These are phyloP conservation scores for Selaginella moellendorffii DNA, from an alignment of 75 land plant species.

Conservation along the genomic window DNA sequence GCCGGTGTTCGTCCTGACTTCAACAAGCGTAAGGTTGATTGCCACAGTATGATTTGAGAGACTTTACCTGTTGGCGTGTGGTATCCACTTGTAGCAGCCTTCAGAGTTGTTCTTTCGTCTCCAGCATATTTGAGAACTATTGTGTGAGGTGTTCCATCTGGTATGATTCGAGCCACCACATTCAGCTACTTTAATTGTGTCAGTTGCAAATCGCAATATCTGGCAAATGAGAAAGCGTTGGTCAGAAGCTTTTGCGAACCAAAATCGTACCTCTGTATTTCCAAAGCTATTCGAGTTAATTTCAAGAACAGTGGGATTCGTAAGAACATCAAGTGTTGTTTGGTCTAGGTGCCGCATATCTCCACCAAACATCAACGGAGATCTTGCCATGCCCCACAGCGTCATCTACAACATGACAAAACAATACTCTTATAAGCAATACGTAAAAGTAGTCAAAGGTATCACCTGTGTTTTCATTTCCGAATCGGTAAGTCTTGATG, in stretches of 20 bases:
- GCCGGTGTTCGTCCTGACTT: too few relatives aligned
- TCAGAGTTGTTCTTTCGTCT: background rate
- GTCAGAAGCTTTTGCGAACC: background rate
- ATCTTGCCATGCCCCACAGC: conserved; percentile 16
- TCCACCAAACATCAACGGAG: conserved; percentile 13
- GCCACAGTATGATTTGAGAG: too few relatives aligned
- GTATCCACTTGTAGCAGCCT: background rate
- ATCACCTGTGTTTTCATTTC: conserved; percentile 1
- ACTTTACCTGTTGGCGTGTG: background rate
- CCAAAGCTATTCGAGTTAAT: conserved; percentile 4
- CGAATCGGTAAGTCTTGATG: background rate
- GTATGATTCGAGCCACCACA: background rate
- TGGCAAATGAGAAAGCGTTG: background rate
- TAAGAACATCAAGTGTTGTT: conserved; percentile 11
- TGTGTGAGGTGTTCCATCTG: background rate
- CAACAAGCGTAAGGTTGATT: too few relatives aligned
- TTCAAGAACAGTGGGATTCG: conserved; percentile 14
- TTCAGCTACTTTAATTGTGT: background rate
- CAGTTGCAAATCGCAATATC: background rate
- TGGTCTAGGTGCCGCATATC: conserved; percentile 12
- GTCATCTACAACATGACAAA: conserved; percentile 6
- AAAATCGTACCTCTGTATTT: conserved; percentile 9
- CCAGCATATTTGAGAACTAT: background rate
- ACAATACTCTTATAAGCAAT: background rate
- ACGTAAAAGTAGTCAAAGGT: background rate